Base-by-base conservation (phyloP, 306 rosid species). In the Acacia crassicarpa region DNA sequence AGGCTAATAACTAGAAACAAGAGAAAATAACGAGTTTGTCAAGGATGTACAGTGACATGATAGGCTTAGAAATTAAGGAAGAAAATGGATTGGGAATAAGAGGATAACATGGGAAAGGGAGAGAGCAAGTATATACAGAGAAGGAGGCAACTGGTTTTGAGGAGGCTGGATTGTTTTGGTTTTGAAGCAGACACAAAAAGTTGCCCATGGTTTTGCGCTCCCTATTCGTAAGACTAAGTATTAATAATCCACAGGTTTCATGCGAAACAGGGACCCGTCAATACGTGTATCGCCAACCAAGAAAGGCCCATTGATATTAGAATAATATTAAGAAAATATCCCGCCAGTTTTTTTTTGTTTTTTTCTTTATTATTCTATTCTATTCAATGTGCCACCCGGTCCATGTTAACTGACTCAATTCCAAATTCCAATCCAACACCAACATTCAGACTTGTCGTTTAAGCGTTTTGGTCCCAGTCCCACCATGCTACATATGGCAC, bases 151-250 rank as follows among this genome's bases (percentile, higher is more conserved):
- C 92, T 63, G 92, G 98, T 94, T 94, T 86, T 70, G 74, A 48
- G n/a, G 7, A 4, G 74, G 53, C 19, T 2, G 46, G 56, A 69
- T 20, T 65, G 69, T 38, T 41, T 19, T 41, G 51, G 75, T 89
- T 58, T 12, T 43, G 88, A 25, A 25, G 86, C 49, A 7, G 90
- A 70, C 82, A 78, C 81, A 83, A 85, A 86, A 43, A 0, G 87
- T 90, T 85, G 96, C 98, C 97, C 96, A 91, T 91, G 93, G 98
- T 94, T 86, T 94, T 89, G 84, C 43, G 12, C 10, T 69, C 32
- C 5, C 33, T 40, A 70, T 85, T 78, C 59, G 82, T 33, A 76
- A 58, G 45, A 73, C 62, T 15, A 0, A 0, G 8, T 8, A 56
- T 56, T 2, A 71, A 66, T 58, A 75, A 70, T 67, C 91, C 91